Evolutionary conservation across 179 eudicot genomes (phyloP).

Genomic region (Drosera spatulata): DNA sequence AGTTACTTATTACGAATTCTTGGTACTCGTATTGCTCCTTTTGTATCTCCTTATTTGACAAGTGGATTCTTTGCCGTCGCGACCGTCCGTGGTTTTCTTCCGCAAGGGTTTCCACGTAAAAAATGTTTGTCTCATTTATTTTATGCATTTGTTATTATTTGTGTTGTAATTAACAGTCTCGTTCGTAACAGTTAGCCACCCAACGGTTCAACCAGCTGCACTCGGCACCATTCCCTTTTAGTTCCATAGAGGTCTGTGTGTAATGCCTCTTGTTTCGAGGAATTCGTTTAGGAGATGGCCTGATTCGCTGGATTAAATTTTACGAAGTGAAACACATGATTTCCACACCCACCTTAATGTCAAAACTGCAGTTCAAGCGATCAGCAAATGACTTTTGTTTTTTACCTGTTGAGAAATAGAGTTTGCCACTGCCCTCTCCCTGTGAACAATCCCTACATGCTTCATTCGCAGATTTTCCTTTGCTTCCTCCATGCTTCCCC

Average conservation of each 20-base stretch:
- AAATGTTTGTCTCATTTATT: too few species aligned
- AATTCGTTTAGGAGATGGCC: constrained; percentile 26
- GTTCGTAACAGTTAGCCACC: constrained; percentile 62
- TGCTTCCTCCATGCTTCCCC: constrained; percentile 68
- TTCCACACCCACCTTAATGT: not conserved
- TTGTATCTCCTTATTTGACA: too few species aligned
- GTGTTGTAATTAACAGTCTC: too few species aligned
- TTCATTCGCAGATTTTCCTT: constrained; percentile 65
- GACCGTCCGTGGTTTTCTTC: too few species aligned
- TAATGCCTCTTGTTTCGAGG: constrained; percentile 20
- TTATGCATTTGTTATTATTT: too few species aligned
- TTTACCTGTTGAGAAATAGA: constrained; percentile 53
- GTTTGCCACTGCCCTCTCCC: constrained; percentile 78
- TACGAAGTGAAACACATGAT: not conserved
- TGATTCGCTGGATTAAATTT: constrained; percentile 27
- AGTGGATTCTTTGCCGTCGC: too few species aligned
- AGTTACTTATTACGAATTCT: too few species aligned
- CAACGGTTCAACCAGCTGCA: constrained; percentile 73
- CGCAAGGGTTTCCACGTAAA: too few species aligned
- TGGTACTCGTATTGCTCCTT: too few species aligned
- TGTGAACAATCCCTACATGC: constrained; percentile 67
- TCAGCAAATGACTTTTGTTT: not conserved
- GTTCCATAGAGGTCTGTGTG: constrained; percentile 15
- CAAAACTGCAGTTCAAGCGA: not conserved
- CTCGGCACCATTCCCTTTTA: constrained; percentile 25